These are phyloP conservation scores for Paspalum notatum DNA, from an alignment of 176 grass and related monocot species.

Conservation along the genomic window DNA sequence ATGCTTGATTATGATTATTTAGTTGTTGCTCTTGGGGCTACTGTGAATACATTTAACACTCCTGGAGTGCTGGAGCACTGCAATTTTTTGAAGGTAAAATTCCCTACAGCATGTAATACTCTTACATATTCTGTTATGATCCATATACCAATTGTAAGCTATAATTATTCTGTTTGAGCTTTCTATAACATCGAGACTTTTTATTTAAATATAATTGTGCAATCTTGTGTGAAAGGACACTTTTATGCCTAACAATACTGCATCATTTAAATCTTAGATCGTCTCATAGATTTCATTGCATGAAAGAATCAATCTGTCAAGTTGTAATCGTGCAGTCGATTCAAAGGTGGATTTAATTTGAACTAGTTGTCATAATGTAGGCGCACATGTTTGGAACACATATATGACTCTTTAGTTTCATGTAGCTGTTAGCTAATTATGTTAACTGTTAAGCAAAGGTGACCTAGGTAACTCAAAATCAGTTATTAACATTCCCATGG, in stretches of 20 bases:
- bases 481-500: constrained; percentile 16
- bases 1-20: constrained; percentile 84
- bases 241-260: background rate
- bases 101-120: background rate
- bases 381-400: background rate
- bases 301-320: constrained; percentile 2
- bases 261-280: background rate
- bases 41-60: constrained; percentile 88
- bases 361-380: background rate
- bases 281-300: background rate
- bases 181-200: background rate
- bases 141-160: background rate
- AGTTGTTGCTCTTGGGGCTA: constrained; percentile 82
- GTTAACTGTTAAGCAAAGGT: constrained; percentile 19
- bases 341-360: background rate
- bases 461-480: background rate
- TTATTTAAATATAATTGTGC: background rate
- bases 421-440: background rate
- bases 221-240: background rate
- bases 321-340: background rate
- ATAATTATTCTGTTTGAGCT: constrained; percentile 11
- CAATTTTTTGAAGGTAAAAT: constrained; percentile 85
- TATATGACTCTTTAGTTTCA: background rate
- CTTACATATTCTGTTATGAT: background rate
- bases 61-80: constrained; percentile 88